Percentiles rank a stretch among this genome's conserved stretches.
phyloP scores from a whole-genome alignment of 495 filamentous ascomycete genomes.

The Neurospora sp. region DNA sequence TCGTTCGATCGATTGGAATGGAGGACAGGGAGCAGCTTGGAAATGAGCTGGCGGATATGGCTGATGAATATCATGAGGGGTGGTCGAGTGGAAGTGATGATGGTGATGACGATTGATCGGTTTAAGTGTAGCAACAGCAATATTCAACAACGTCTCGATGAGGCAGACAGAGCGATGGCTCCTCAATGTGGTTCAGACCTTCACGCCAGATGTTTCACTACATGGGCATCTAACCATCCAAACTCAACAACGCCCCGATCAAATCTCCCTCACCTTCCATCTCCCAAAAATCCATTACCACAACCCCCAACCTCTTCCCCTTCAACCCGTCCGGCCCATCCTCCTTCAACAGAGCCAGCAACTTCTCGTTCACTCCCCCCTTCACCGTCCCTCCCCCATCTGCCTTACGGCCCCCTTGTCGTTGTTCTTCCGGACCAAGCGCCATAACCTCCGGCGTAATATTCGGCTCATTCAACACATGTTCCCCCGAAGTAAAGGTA shows the following conservation, averaged over 20 bases:
- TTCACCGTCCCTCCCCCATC: neutral
- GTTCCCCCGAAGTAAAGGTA: constrained; percentile 38
- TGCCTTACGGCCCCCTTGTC: neutral
- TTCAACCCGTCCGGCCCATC: neutral
- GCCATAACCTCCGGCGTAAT: constrained; percentile 41
- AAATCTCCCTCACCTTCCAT: neutral
- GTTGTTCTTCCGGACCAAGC: neutral
- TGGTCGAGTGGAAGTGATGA: constrained; percentile 81
- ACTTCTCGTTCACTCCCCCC: neutral
- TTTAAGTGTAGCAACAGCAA: neutral
- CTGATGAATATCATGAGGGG: constrained; percentile 80
- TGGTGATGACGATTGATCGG: constrained; percentile 55
- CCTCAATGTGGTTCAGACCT: neutral
- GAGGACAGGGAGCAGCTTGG: constrained; percentile 74
- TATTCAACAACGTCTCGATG: constrained; percentile 19
- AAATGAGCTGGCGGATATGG: constrained; percentile 76
- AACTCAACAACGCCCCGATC: neutral
- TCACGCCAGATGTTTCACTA: neutral
- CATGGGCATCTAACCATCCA: neutral
- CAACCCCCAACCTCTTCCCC: neutral
- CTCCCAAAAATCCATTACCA: neutral
- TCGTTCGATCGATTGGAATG: constrained; percentile 47
- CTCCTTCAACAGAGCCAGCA: neutral
- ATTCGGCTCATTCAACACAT: constrained; percentile 30
- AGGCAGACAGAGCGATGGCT: constrained; percentile 34